Conservation (phyloP, 768 basidiomycete species). For the Xerocomellus amylosporus region DNA sequence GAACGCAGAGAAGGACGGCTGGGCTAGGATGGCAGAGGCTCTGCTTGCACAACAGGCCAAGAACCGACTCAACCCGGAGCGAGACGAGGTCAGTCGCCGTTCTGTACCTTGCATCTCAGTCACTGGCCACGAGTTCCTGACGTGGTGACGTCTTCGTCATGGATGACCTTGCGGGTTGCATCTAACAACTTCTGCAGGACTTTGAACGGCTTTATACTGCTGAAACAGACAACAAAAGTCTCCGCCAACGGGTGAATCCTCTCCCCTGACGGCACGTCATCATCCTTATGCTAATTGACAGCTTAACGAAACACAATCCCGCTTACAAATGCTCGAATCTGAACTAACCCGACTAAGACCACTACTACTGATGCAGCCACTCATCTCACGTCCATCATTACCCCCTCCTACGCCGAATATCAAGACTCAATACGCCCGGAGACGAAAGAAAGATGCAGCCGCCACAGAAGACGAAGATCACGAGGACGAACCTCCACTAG, state of each 20-base stretch:
- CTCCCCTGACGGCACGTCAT: neutral
- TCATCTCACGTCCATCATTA: conserved; percentile 23
- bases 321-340: conserved; percentile 54
- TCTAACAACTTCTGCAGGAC: conserved; percentile 43
- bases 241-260: conserved; percentile 56
- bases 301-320: conserved; percentile 57
- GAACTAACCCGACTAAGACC: conserved; percentile 68
- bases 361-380: conserved; percentile 63
- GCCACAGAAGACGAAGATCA: conserved; percentile 28
- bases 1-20: conserved; percentile 60
- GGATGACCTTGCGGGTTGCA: neutral
- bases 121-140: neutral
- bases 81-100: conserved; percentile 43
- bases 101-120: neutral
- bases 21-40: conserved; percentile 67
- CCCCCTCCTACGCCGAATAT: conserved; percentile 23
- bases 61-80: conserved; percentile 35
- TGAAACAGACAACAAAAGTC: conserved; percentile 58
- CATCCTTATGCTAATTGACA: conserved; percentile 28
- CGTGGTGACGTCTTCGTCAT: neutral
- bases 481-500: conserved; percentile 28
- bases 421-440: conserved; percentile 20
- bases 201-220: conserved; percentile 49
- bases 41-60: conserved; percentile 49
- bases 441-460: conserved; percentile 26